A percentile compares a stretch with the other conserved stretches of the same genome.
Conservation (phyloP, 208 protist species). For the Kentomonas sorsogonicus region DNA sequence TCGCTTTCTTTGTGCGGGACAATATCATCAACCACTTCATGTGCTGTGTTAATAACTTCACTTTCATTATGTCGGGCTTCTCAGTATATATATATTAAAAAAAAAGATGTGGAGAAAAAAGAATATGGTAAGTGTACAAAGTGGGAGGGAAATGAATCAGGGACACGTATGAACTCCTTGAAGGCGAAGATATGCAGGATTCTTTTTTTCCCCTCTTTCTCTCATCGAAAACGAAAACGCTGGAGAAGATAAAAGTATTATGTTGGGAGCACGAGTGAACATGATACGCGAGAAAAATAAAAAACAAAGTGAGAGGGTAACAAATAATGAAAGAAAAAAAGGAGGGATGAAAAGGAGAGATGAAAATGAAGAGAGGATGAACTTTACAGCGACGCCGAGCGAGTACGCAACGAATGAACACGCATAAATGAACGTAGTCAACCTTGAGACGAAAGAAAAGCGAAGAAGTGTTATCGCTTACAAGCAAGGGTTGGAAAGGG, state of each 20-base stretch:
- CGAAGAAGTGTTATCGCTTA: conserved; percentile 4
- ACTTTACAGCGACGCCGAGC: conserved; percentile 8
- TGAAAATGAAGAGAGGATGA: conserved; percentile 5
- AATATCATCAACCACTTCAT: too few relatives aligned
- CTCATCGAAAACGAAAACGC: too few relatives aligned
- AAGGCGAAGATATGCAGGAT: too few relatives aligned
- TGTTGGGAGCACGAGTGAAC: neutral
- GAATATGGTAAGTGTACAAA: conserved; percentile 6
- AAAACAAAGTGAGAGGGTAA: conserved; percentile 4
- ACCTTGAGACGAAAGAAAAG: conserved; percentile 1
- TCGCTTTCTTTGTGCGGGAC: too few relatives aligned
- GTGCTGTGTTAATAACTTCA: too few relatives aligned
- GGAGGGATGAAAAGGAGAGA: conserved; percentile 5
- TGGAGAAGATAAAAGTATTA: conserved; percentile 5
- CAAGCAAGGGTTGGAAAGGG: conserved; percentile 1
- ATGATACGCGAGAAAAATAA: neutral
- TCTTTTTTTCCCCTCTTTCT: too few relatives aligned
- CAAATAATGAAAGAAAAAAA: conserved; percentile 4
- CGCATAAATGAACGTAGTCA: neutral
- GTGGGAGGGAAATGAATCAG: too few relatives aligned
- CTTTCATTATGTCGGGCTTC: too few relatives aligned
- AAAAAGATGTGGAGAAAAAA: conserved; percentile 9
- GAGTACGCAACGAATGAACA: neutral
- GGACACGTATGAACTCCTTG: too few relatives aligned
- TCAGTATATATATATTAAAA: too few relatives aligned